Percentiles rank a stretch among this genome's conserved stretches.
These are phyloP conservation scores for Ochromonas danica DNA, from an alignment of 108 stramenopile genomes.

Conservation along the genomic window DNA sequence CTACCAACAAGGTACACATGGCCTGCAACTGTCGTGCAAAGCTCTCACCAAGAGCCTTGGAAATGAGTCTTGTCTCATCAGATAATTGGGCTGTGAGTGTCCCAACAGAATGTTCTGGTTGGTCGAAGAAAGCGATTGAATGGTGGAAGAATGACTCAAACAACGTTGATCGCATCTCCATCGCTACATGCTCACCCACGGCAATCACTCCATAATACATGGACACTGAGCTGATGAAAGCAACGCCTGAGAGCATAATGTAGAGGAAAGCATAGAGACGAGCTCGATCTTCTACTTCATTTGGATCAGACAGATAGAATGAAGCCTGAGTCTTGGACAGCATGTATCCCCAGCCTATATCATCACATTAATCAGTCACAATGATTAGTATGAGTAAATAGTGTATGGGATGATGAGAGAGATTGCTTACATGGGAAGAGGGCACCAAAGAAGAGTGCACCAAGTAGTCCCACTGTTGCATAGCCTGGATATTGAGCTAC, in stretches of 20 bases:
- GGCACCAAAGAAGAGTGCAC: neutral
- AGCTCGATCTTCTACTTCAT: conserved; percentile 32
- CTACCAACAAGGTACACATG: conserved; percentile 61
- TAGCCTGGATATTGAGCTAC: too few relatives aligned
- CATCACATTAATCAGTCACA: too few relatives aligned
- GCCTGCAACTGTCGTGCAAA: conserved; percentile 62
- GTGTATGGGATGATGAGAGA: too few relatives aligned
- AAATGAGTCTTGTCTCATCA: conserved; percentile 71
- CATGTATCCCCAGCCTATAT: conserved; percentile 29
- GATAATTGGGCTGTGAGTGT: conserved; percentile 71
- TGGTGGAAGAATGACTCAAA: conserved; percentile 44
- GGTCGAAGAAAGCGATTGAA: conserved; percentile 52
- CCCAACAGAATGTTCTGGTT: conserved; percentile 51
- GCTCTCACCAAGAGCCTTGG: conserved; percentile 68
- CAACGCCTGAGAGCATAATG: conserved; percentile 37
- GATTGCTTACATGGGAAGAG: conserved; percentile 33
- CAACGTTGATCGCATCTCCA: too few relatives aligned
- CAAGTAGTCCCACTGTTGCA: neutral
- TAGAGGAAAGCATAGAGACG: conserved; percentile 42
- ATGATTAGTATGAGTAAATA: too few relatives aligned
- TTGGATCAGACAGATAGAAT: conserved; percentile 44
- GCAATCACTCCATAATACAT: conserved; percentile 52
- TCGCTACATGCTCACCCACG: conserved; percentile 49
- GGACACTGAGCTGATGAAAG: conserved; percentile 47
- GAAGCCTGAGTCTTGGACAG: conserved; percentile 9